Base-by-base conservation (phyloP, 2,329 filamentous ascomycete species). In the Alternaria burnsii region DNA sequence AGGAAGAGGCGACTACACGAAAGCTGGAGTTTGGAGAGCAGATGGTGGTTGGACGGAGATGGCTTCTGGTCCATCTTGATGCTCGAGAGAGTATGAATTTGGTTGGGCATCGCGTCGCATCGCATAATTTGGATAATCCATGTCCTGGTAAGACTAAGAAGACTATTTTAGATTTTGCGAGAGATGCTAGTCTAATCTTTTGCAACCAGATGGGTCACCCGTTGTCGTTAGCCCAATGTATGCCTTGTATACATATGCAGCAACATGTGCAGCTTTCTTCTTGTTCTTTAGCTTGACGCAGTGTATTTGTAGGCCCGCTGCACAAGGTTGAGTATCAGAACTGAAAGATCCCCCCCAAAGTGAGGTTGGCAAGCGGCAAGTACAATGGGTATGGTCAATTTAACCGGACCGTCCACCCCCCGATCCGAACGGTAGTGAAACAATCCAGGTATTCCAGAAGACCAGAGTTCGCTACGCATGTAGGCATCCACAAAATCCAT, bases 1-100 rank as follows among this genome's bases (percentile, higher is more conserved):
- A 58, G 75, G 75, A 5, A 84, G 83, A 40, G 88, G 84, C 24
- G 91, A 94, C 74, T 94, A 92, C 71, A 92, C 90, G 14, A 90
- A 88, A 77, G 91, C 91, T 0, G 91, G 91, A 1, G 84, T 82
- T 11, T 94, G 91, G 91, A 83, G 83, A 24, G 78, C 73, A 1
- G 84, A 89, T 53, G 87, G 89, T 1, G 81, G 83, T 34, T 94
- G 91, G 91, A 80, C 81, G 43, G 76, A 85, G 26, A 92, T 92
- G 89, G 76, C 82, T 68, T 71, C 84, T 2, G 90, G 90, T 0
- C 86, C 89, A 40, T 60, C 58, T 12, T 60, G 36, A 57, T 28
- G 24, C 32, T 36, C 11, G 32, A 44, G 30, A 53, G 26, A 24
- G 18, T 44, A 44, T 2, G 22, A 44, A 18, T 18, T 9, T 50